Percentiles rank a stretch among this genome's conserved stretches.
phyloP scores from a whole-genome alignment of 148 eudicot species.

The Vaccinium vitisidaea region DNA sequence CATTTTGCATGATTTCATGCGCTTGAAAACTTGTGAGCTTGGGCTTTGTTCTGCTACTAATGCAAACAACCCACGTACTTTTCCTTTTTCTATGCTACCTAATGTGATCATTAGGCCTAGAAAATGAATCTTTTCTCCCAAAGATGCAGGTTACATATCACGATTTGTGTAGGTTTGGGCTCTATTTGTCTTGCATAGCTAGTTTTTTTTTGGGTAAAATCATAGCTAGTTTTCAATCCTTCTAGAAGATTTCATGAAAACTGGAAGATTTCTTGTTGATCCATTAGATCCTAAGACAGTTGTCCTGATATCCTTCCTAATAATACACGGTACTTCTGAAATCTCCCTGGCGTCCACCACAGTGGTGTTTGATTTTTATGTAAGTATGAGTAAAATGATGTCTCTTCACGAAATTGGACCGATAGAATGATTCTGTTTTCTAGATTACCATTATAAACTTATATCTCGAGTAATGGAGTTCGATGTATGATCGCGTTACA shows the following conservation, averaged over 20 bases:
- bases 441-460: too few species aligned
- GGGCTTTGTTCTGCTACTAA: not conserved
- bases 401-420: not conserved
- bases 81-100: not conserved
- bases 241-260: not conserved
- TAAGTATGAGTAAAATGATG: not conserved
- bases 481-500: not conserved
- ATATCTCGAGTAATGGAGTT: not conserved
- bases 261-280: too few species aligned
- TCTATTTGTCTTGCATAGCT: not conserved
- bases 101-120: not conserved
- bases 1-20: not conserved
- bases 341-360: not conserved
- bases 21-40: not conserved
- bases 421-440: not conserved
- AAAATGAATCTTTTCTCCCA: not conserved
- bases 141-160: not conserved
- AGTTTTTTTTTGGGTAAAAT: too few species aligned
- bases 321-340: not conserved
- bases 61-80: not conserved
- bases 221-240: not conserved
- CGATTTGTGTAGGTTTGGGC: not conserved
- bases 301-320: not conserved
- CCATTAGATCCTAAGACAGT: too few species aligned
- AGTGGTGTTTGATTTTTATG: not conserved